A percentile compares a stretch with the other conserved stretches of the same genome.
Evolutionary conservation across 2,329 filamentous ascomycete genomes (phyloP).

Genomic region (Epichloe scottii): DNA sequence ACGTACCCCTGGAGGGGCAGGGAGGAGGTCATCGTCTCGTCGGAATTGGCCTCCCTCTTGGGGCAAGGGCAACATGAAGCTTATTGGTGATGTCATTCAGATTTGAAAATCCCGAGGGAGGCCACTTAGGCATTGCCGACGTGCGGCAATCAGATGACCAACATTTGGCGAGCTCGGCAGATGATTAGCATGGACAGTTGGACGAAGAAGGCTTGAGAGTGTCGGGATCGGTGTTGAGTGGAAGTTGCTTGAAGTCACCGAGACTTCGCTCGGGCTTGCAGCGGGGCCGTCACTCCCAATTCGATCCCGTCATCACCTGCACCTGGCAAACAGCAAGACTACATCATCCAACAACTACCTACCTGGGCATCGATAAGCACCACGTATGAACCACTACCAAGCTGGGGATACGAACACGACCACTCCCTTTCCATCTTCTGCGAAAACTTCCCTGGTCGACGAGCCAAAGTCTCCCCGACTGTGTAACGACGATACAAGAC

Average conservation of each 20-base stretch:
- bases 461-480: neutral
- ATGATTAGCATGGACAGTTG: neutral
- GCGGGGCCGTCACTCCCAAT: neutral
- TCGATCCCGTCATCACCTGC: too few species aligned
- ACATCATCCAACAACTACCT: neutral
- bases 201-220: neutral
- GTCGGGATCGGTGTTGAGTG: neutral
- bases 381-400: neutral
- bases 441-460: neutral
- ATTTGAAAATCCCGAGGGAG: neutral
- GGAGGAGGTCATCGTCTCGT: conserved; percentile 6
- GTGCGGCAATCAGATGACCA: neutral
- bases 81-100: conserved; percentile 7
- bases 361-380: conserved; percentile 4
- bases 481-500: neutral
- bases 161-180: conserved; percentile 1
- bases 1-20: neutral
- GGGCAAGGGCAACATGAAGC: conserved; percentile 5
- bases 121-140: conserved; percentile 4
- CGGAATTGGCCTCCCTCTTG: conserved; percentile 5
- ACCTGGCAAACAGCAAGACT: neutral
- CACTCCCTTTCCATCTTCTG: neutral
- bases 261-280: neutral
- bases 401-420: neutral
- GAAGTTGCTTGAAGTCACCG: conserved; percentile 6